A percentile compares a stretch with the other conserved stretches of the same genome.
phyloP scores from a whole-genome alignment of 192 early-diverging fungal genomes.

The Cetraspora pellucida region DNA sequence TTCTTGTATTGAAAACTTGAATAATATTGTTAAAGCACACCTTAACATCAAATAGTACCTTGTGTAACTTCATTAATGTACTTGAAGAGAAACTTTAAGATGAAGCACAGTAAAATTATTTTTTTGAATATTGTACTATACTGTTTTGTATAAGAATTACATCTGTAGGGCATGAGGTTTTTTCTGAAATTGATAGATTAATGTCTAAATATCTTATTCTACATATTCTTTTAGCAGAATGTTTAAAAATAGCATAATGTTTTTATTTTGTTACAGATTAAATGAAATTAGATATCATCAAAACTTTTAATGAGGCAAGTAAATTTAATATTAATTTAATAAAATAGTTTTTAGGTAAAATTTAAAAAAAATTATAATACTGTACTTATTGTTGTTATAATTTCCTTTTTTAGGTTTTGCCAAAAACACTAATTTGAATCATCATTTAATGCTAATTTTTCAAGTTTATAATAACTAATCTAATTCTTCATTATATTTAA shows the following conservation, averaged over 20 bases:
- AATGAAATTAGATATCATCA: neutral
- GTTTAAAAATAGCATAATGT: neutral
- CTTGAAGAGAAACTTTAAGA: too few relatives aligned
- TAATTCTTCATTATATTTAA: slow-evolving; percentile 1
- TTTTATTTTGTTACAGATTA: neutral
- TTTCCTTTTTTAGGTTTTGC: too few relatives aligned
- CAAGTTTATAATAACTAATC: too few relatives aligned
- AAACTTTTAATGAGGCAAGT: neutral
- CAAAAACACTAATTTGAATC: too few relatives aligned
- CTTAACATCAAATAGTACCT: neutral
- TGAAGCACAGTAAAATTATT: too few relatives aligned
- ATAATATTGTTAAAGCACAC: neutral
- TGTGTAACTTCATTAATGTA: neutral
- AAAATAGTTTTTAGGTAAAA: too few relatives aligned
- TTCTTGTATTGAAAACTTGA: neutral
- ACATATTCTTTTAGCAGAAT: neutral
- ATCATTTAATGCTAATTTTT: too few relatives aligned
- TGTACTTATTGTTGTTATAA: too few relatives aligned
- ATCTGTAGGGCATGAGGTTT: neutral
- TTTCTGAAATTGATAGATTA: neutral
- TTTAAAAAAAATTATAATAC: too few relatives aligned
- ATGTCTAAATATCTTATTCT: neutral
- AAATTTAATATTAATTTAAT: too few relatives aligned
- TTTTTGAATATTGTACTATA: neutral
- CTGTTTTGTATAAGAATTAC: neutral